phyloP scores from a whole-genome alignment of 768 basidiomycete genomes.

The Pleurotus sapidus region DNA sequence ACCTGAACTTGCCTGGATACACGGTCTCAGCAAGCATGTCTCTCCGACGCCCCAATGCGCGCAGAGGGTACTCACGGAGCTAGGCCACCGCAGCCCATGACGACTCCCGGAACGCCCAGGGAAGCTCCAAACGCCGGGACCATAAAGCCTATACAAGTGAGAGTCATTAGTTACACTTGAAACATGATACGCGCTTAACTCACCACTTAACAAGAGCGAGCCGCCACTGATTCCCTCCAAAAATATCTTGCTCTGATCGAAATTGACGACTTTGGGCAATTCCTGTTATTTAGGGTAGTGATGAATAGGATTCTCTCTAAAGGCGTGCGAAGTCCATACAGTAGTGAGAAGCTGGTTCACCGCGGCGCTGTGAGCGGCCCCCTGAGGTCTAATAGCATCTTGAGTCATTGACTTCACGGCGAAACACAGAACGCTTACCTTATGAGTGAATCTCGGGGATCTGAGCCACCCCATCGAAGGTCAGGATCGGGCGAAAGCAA shows the following conservation, averaged over 20 bases:
- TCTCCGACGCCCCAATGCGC: background rate
- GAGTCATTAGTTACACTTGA: too few species aligned
- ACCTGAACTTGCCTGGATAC: constrained; percentile 19
- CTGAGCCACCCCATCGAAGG: constrained; percentile 16
- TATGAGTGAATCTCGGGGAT: constrained; percentile 13
- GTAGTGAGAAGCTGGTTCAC: constrained; percentile 22
- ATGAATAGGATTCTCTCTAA: background rate
- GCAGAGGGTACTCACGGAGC: constrained; percentile 14
- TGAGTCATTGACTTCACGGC: background rate
- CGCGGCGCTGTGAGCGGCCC: constrained; percentile 22
- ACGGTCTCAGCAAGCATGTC: background rate
- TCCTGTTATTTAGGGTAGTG: constrained; percentile 5
- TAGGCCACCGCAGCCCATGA: constrained; percentile 23
- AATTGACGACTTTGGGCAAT: constrained; percentile 22
- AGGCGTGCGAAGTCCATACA: background rate
- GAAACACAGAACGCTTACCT: constrained; percentile 7
- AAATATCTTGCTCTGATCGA: constrained; percentile 21
- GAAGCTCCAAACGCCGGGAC: constrained; percentile 21
- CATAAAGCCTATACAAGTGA: constrained; percentile 17
- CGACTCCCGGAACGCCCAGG: constrained; percentile 19
- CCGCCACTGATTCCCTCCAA: constrained; percentile 26
- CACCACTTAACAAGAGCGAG: constrained; percentile 21
- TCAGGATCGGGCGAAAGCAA: constrained; percentile 18
- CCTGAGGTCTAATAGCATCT: constrained; percentile 19
- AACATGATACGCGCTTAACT: background rate